Evolutionary conservation across 805 yeast genomes (phyloP).

Genomic region (Suhomyces vadensis): DNA sequence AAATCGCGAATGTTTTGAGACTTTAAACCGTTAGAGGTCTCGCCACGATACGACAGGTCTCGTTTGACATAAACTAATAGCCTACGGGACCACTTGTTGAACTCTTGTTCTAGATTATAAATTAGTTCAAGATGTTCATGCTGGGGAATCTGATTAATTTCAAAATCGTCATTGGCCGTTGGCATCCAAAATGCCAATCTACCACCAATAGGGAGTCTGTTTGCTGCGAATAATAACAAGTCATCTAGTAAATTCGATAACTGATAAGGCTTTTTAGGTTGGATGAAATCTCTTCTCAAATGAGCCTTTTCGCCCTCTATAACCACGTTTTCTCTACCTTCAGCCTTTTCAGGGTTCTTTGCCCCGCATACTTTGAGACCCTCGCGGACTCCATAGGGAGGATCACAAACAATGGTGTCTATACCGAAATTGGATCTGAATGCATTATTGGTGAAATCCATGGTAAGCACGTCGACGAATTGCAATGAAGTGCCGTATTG

Average conservation of each 20-base stretch:
- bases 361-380: constrained; percentile 93
- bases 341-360: constrained; percentile 61
- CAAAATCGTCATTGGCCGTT: constrained; percentile 82
- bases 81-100: constrained; percentile 91
- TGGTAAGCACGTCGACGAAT: constrained; percentile 75
- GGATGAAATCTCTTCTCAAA: constrained; percentile 78
- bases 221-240: constrained; percentile 68
- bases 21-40: constrained; percentile 44
- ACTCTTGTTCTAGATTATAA: constrained; percentile 79
- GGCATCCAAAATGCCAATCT: constrained; percentile 98
- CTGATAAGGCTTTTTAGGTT: constrained; percentile 89
- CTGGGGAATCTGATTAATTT: constrained; percentile 70
- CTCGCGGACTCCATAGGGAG: constrained; percentile 97
- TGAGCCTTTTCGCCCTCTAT: constrained; percentile 80
- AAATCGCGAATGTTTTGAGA: constrained; percentile 54
- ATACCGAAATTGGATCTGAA: constrained; percentile 60
- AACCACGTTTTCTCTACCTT: constrained; percentile 70
- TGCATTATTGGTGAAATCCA: constrained; percentile 95
- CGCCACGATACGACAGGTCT: constrained; percentile 50
- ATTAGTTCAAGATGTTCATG: constrained; percentile 72
- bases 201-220: constrained; percentile 70
- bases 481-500: constrained; percentile 62
- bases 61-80: constrained; percentile 77
- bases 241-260: constrained; percentile 78
- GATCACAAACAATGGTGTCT: constrained; percentile 90